These are phyloP conservation scores for Phyllachora maydis DNA, from an alignment of 2,329 filamentous ascomycete species.

Conservation along the genomic window DNA sequence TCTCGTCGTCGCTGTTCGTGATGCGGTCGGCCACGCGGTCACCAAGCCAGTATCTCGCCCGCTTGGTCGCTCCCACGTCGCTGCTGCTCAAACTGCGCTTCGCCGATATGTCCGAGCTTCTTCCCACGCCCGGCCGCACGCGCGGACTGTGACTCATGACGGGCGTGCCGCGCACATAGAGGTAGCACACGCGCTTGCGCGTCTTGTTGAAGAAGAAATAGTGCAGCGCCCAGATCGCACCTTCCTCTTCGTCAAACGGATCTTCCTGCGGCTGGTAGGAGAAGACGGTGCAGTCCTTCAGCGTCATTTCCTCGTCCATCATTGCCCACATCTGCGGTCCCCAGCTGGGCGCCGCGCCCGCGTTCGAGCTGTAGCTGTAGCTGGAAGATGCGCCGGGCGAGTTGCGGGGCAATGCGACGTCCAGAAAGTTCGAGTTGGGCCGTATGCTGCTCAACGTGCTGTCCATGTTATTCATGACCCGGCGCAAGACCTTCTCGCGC, in stretches of 20 bases:
- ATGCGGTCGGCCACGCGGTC: slow-evolving; percentile 33
- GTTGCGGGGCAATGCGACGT: slow-evolving; percentile 18
- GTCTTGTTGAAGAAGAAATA: slow-evolving; percentile 97
- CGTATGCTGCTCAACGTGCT: slow-evolving; percentile 73
- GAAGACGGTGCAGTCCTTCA: slow-evolving; percentile 77
- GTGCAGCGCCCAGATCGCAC: slow-evolving; percentile 84
- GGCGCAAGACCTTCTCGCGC: slow-evolving; percentile 58
- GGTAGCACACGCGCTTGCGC: slow-evolving; percentile 79
- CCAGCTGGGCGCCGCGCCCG: slow-evolving; percentile 43
- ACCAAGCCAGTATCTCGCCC: slow-evolving; percentile 76
- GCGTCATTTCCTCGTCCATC: slow-evolving; percentile 85
- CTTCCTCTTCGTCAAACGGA: slow-evolving; percentile 79
- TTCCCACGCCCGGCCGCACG: slow-evolving; percentile 11
- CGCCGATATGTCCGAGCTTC: slow-evolving; percentile 9
- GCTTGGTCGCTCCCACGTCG: slow-evolving; percentile 58
- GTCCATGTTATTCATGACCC: slow-evolving; percentile 74
- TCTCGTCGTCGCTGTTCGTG: slow-evolving; percentile 19
- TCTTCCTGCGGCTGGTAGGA: slow-evolving; percentile 79
- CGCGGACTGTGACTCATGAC: slow-evolving; percentile 44
- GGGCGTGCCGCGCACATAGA: slow-evolving; percentile 79
- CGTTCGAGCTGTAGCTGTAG: slow-evolving; percentile 16
- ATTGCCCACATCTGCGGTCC: slow-evolving; percentile 79
- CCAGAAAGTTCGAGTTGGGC: slow-evolving; percentile 28
- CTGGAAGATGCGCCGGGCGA: slow-evolving; percentile 15
- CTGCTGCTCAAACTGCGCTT: slow-evolving; percentile 11